These are phyloP conservation scores for Cyberlindnera mycetangii DNA, from an alignment of 805 yeast species.

Conservation along the genomic window DNA sequence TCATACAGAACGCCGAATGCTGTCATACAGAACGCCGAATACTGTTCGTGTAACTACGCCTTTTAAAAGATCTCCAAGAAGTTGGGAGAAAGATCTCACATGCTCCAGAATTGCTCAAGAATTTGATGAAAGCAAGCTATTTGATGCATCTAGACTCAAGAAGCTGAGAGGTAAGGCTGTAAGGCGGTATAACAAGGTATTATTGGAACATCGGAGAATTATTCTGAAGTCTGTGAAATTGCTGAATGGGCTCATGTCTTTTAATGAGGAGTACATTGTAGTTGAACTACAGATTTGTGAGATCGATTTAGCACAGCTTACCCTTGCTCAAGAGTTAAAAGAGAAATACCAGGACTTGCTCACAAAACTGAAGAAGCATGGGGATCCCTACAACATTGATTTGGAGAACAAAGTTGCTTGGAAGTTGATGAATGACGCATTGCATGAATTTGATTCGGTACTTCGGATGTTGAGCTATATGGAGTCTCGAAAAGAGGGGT, in stretches of 20 bases:
- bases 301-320: conserved; percentile 11
- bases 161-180: conserved; percentile 9
- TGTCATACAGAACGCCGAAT: background rate
- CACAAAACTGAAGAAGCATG: background rate
- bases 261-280: background rate
- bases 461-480: conserved; percentile 6
- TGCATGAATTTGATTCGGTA: conserved; percentile 4
- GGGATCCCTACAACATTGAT: conserved; percentile 5
- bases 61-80: background rate
- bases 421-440: conserved; percentile 1
- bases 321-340: conserved; percentile 4
- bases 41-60: too few relatives aligned
- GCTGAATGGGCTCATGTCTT: background rate
- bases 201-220: conserved; percentile 1
- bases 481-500: conserved; percentile 1
- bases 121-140: conserved; percentile 1
- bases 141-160: conserved; percentile 4
- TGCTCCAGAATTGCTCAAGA: conserved; percentile 7
- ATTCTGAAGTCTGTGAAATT: background rate
- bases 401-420: conserved; percentile 4
- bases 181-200: conserved; percentile 6
- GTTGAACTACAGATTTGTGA: conserved; percentile 9
- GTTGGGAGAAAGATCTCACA: conserved; percentile 1
- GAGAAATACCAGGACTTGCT: conserved; percentile 1
- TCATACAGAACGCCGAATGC: conserved; percentile 1